phyloP scores from a whole-genome alignment of 768 basidiomycete species.

The Rickenella mellea region DNA sequence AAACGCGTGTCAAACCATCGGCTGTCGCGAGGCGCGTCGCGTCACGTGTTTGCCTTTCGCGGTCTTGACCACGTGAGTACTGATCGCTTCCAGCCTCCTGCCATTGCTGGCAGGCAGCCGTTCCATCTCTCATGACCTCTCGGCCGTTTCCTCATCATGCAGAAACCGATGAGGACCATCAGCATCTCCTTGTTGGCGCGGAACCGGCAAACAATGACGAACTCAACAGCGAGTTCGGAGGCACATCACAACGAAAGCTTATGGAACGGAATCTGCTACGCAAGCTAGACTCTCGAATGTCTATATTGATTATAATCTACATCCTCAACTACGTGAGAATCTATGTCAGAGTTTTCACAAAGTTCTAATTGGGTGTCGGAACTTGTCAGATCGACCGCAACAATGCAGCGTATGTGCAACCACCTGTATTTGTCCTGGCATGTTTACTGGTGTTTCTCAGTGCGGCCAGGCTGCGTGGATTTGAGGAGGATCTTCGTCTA shows the following conservation, averaged over 20 bases:
- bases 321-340: constrained; percentile 36
- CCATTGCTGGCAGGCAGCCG: too few relatives aligned
- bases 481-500: constrained; percentile 58
- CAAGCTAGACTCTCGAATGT: constrained; percentile 34
- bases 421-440: background rate
- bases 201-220: too few relatives aligned
- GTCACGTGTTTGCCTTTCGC: too few relatives aligned
- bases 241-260: constrained; percentile 23
- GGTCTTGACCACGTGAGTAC: too few relatives aligned
- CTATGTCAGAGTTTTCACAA: background rate
- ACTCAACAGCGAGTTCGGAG: constrained; percentile 32
- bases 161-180: too few relatives aligned
- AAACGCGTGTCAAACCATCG: too few relatives aligned
- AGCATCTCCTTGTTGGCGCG: too few relatives aligned
- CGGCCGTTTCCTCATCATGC: too few relatives aligned
- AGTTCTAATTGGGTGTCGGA: background rate
- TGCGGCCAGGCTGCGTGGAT: constrained; percentile 63
- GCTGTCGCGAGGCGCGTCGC: too few relatives aligned
- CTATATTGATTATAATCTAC: constrained; percentile 35
- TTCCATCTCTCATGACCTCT: too few relatives aligned
- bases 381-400: constrained; percentile 54
- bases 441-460: constrained; percentile 22
- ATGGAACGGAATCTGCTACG: constrained; percentile 34
- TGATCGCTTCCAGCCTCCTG: too few relatives aligned
- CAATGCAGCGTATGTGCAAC: constrained; percentile 44